phyloP scores from a whole-genome alignment of 768 basidiomycete genomes.

The Pisolithus microcarpus region DNA sequence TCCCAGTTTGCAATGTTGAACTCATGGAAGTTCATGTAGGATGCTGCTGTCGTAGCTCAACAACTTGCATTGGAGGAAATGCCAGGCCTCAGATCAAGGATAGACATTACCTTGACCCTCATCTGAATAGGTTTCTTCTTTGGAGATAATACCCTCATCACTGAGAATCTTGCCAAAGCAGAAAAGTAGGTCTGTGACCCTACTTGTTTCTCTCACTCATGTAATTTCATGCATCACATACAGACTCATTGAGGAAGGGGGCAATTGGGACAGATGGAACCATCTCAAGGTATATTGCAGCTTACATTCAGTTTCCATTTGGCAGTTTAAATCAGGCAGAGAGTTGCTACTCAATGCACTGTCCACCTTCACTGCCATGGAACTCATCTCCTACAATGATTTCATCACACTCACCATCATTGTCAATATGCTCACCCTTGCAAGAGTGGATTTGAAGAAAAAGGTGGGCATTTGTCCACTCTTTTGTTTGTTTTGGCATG shows the following conservation, averaged over 20 bases:
- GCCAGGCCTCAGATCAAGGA: slow-evolving; percentile 85
- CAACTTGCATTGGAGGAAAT: slow-evolving; percentile 84
- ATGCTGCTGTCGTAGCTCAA: slow-evolving; percentile 73
- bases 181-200: slow-evolving; percentile 54
- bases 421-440: slow-evolving; percentile 66
- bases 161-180: slow-evolving; percentile 65
- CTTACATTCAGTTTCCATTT: slow-evolving; percentile 75
- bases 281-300: slow-evolving; percentile 37
- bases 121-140: slow-evolving; percentile 91
- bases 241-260: slow-evolving; percentile 89
- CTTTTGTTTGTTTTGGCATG: background rate
- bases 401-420: slow-evolving; percentile 76
- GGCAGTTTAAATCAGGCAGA: slow-evolving; percentile 74
- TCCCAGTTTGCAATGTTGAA: slow-evolving; percentile 17
- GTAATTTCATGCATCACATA: background rate
- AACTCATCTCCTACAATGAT: slow-evolving; percentile 81
- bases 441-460: slow-evolving; percentile 84
- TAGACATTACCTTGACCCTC: slow-evolving; percentile 86
- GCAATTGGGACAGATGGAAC: slow-evolving; percentile 94
- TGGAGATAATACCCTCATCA: slow-evolving; percentile 66
- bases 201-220: slow-evolving; percentile 19
- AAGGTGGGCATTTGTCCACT: slow-evolving; percentile 43
- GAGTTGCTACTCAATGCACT: slow-evolving; percentile 85
- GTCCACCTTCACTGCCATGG: slow-evolving; percentile 90
- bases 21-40: slow-evolving; percentile 40